Base-by-base conservation (phyloP, 2,329 filamentous ascomycete species). In the Elsinoe batatas region DNA sequence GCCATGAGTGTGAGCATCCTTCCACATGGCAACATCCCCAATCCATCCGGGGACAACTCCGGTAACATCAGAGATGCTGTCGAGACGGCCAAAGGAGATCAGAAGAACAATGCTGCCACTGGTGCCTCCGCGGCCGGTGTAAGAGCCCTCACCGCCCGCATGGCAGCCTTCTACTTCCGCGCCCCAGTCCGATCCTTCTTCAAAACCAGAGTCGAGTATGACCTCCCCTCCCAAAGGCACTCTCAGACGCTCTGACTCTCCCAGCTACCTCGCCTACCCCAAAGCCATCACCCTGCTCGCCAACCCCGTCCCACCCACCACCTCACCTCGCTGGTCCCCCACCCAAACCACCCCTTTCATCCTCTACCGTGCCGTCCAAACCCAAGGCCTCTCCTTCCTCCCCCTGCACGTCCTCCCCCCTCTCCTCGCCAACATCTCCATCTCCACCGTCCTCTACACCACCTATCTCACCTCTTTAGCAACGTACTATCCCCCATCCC, bases 161-260 rank as follows among this genome's bases (percentile, higher is more conserved):
- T 89, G 64, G 80, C 95, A 55, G 85, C 89, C 20, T 95, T 95
- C 64, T 96, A 95, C 72, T 96, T 95, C 67, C 79, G 90, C 56
- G 88, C 89, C 0, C 91, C 91, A 0, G 87, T 90, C 54, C 95
- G 95, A 71, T 87, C 90, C 13, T 96, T 96, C 68, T 95, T 96
- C 72, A 82, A 88, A 59, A 91, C 88, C 1, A 77, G 91, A 57
- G 89, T 96, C 60, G 91, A 96, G 74, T 95, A 90, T 67, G 77
- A 17, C 17, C 8, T 11, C 13, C 17, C 2, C 4, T 22, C 12
- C 17, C 53, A 13, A 30, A 13, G 20, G 17, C 38, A 38, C 17
- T 11, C 35, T 5, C 33, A 42, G 26, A 8, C 20, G 8, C 26
- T 30, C 12, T 51, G 11, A 49, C 30, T 13, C 46, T 13, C n/a